phyloP scores from a whole-genome alignment of 2,329 filamentous ascomycete genomes.

The Diaporthe humulicola region DNA sequence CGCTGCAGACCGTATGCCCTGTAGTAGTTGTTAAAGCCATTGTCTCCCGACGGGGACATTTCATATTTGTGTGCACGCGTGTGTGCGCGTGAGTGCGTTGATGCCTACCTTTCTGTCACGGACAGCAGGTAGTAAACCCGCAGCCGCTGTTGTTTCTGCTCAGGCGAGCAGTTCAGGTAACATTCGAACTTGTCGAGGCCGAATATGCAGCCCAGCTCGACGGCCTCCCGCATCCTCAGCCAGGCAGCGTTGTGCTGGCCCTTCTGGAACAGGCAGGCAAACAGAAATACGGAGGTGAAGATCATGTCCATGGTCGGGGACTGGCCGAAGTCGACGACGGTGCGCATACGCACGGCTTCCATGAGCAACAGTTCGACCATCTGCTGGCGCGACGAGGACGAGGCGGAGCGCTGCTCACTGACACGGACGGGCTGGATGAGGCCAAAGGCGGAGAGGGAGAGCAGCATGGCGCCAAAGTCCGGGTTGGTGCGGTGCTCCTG shows the following conservation, averaged over 20 bases:
- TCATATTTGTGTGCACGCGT: neutral
- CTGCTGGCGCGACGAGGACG: constrained; percentile 29
- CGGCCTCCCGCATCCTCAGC: constrained; percentile 33
- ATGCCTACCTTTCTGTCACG: constrained; percentile 34
- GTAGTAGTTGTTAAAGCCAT: constrained; percentile 24
- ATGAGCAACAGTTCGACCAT: constrained; percentile 34
- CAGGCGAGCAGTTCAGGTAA: constrained; percentile 24
- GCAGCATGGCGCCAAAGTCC: constrained; percentile 36
- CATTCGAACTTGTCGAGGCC: constrained; percentile 35
- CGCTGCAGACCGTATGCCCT: constrained; percentile 35
- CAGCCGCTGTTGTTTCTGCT: constrained; percentile 35
- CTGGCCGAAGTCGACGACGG: constrained; percentile 33
- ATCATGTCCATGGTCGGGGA: constrained; percentile 35
- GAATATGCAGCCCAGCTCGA: constrained; percentile 32
- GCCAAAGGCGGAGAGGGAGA: constrained; percentile 34
- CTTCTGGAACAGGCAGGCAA: constrained; percentile 36
- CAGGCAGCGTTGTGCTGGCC: constrained; percentile 36
- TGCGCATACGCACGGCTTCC: constrained; percentile 34
- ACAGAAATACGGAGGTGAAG: constrained; percentile 34
- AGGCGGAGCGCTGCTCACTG: constrained; percentile 27
- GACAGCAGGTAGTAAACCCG: constrained; percentile 34
- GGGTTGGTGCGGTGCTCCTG: constrained; percentile 34
- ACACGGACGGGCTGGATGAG: constrained; percentile 36
- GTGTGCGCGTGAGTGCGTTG: neutral
- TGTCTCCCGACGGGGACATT: neutral